phyloP scores from a whole-genome alignment of 1,284 basidiomycete genomes.

The Rhodotorula sp. region DNA sequence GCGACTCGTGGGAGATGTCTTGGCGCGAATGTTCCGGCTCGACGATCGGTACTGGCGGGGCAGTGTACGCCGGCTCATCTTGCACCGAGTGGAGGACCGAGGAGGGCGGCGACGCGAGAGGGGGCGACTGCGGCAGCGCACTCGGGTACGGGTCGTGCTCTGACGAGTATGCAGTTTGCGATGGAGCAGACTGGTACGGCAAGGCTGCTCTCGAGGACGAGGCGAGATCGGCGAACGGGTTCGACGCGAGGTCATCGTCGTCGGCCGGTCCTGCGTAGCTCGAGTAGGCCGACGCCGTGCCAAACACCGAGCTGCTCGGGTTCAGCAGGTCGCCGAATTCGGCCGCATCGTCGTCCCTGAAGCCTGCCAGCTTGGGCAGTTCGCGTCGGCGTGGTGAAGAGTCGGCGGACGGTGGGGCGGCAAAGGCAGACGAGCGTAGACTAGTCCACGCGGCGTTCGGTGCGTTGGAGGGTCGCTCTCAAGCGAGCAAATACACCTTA shows the following conservation, averaged over 20 bases:
- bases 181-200: not conserved
- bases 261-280: slow-evolving; percentile 6
- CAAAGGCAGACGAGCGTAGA: not conserved
- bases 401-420: not conserved
- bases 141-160: not conserved
- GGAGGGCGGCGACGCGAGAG: not conserved
- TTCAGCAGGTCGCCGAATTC: slow-evolving; percentile 29
- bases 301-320: slow-evolving; percentile 12
- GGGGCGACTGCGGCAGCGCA: not conserved
- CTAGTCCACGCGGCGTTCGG: too few relatives aligned
- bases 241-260: slow-evolving; percentile 27
- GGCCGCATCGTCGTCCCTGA: slow-evolving; percentile 25
- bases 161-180: not conserved
- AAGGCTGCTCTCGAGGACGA: not conserved
- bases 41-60: not conserved
- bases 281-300: slow-evolving; percentile 9
- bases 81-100: not conserved
- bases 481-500: not conserved
- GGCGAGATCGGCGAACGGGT: slow-evolving; percentile 37
- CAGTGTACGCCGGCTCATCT: not conserved
- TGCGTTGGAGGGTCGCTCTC: not conserved
- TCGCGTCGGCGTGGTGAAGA: not conserved
- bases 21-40: not conserved
- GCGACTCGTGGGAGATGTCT: not conserved
- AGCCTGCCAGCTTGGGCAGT: slow-evolving; percentile 24